Evolutionary conservation across 352 stramenopile species (phyloP).

Genomic region (Paralagenidium karlingii): DNA sequence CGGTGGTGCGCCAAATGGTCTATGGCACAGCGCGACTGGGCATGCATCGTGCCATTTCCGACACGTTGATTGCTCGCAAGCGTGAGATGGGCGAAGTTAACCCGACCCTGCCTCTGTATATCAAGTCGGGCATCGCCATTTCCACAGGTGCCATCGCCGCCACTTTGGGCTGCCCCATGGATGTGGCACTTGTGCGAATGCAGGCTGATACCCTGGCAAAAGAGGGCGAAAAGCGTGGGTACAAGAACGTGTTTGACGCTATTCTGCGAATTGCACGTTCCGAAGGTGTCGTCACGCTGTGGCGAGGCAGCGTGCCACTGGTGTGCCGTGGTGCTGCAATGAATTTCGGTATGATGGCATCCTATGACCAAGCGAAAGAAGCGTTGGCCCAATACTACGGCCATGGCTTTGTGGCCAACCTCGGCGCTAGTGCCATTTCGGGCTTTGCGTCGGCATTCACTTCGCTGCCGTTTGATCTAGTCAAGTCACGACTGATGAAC

Average conservation of each 20-base stretch:
- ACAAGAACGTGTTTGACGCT: slow-evolving; percentile 98
- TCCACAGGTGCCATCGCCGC: slow-evolving; percentile 83
- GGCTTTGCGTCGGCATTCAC: slow-evolving; percentile 97
- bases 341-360: slow-evolving; percentile 99
- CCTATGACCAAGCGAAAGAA: slow-evolving; percentile 98
- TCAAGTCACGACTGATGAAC: slow-evolving; percentile 98
- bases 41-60: slow-evolving; percentile 75
- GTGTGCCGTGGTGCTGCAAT: slow-evolving; percentile 96
- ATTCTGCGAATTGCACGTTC: slow-evolving; percentile 80
- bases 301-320: slow-evolving; percentile 84
- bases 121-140: slow-evolving; percentile 71
- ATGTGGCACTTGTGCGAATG: slow-evolving; percentile 96
- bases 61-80: slow-evolving; percentile 57
- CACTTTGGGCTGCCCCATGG: slow-evolving; percentile 96
- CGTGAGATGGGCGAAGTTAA: slow-evolving; percentile 60
- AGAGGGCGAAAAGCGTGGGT: slow-evolving; percentile 87
- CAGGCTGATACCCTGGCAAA: slow-evolving; percentile 94
- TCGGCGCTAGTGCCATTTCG: slow-evolving; percentile 88
- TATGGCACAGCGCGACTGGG: slow-evolving; percentile 75
- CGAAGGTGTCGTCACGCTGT: slow-evolving; percentile 85
- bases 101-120: slow-evolving; percentile 44
- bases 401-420: slow-evolving; percentile 81
- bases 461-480: slow-evolving; percentile 97
- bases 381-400: slow-evolving; percentile 55
- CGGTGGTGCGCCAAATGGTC: slow-evolving; percentile 75